A percentile compares a stretch with the other conserved stretches of the same genome.
phyloP scores from a whole-genome alignment of 1,139 yeast genomes.

The Diutina catenulata region DNA sequence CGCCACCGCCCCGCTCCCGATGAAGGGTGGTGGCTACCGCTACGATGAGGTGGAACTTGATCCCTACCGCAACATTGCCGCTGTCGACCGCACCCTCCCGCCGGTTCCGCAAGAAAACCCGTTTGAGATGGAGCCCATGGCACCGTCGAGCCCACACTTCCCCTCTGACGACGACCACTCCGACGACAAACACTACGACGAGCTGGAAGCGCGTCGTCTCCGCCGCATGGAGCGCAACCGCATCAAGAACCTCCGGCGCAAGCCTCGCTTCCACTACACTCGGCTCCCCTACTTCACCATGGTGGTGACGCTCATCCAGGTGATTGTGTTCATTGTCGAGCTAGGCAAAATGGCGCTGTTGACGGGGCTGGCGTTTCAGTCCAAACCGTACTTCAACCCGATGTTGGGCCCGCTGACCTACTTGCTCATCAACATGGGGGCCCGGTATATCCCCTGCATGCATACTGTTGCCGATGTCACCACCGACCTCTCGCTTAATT shows the following conservation, averaged over 20 bases:
- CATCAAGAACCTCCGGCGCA: slow-evolving; percentile 8
- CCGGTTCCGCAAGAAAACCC: slow-evolving; percentile 5
- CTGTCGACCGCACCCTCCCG: slow-evolving; percentile 1
- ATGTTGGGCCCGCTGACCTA: slow-evolving; percentile 76
- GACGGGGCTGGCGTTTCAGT: slow-evolving; percentile 61
- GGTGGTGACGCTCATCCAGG: slow-evolving; percentile 37
- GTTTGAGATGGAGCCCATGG: neutral
- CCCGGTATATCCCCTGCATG: slow-evolving; percentile 68
- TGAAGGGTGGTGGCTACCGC: neutral
- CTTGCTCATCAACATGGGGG: slow-evolving; percentile 57
- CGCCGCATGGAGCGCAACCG: slow-evolving; percentile 8
- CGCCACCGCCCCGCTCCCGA: neutral
- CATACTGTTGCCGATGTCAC: slow-evolving; percentile 40
- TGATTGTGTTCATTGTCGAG: slow-evolving; percentile 58
- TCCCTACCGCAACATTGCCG: neutral
- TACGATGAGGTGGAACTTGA: slow-evolving; percentile 3
- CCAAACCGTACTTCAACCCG: slow-evolving; percentile 65
- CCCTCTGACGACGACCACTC: neutral
- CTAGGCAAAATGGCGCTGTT: slow-evolving; percentile 43
- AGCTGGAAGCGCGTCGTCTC: neutral
- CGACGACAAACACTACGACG: neutral
- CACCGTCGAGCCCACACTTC: neutral
- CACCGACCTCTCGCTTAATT: slow-evolving; percentile 30
- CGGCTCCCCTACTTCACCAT: slow-evolving; percentile 36
- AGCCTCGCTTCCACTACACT: slow-evolving; percentile 33